Base-by-base conservation (phyloP, 768 basidiomycete species). In the Mrakia blollopis region DNA sequence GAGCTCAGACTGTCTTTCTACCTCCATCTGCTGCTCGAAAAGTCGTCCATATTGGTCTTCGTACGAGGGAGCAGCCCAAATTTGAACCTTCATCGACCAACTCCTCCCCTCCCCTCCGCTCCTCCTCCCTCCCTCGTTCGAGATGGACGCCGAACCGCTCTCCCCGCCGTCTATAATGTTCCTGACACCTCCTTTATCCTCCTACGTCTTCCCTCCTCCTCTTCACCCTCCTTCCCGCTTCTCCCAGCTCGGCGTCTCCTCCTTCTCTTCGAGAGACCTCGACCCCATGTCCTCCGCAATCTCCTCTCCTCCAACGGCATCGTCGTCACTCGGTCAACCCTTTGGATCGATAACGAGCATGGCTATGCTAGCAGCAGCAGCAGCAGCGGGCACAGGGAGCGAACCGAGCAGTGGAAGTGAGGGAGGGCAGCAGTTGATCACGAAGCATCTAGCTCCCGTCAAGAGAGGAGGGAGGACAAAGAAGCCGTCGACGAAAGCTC, bases 381-480 rank as follows among this genome's bases (percentile, higher is more conserved):
- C 47, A 21, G 25, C 57, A 57, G 28, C 28, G 44, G 44, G 57
- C 11, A 57, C 57, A 3, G 57, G 57, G 28, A 57, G 57, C 11
- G 57, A 57, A 10, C n/a, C 57, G 8, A 57, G 57, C 28, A 57
- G 57, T 28, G 57, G 57, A 3, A 57, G 57, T 25, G 57, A 57
- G 10, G 57, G 47, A 32, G 30, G 65, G 35, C 65, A 71, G 47
- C 47, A 71, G 69, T 41, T 71, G 37, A 71, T 71, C 47, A 71
- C 69, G 28, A 30, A 71, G 69, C 69, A 71, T 50, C 28, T 71
- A 9, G 47, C 28, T 25, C 69, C 69, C 4, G 69, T 47, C 69
- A 71, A 71, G 41, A 25, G 69, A 54, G 50, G 50, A 13, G 69
- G 37, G 13, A 30, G 69, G n/a, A 71, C 28, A 11, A 71, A 71